phyloP scores from a whole-genome alignment of 495 filamentous ascomycete genomes.

The Articulospora tetracladia region DNA sequence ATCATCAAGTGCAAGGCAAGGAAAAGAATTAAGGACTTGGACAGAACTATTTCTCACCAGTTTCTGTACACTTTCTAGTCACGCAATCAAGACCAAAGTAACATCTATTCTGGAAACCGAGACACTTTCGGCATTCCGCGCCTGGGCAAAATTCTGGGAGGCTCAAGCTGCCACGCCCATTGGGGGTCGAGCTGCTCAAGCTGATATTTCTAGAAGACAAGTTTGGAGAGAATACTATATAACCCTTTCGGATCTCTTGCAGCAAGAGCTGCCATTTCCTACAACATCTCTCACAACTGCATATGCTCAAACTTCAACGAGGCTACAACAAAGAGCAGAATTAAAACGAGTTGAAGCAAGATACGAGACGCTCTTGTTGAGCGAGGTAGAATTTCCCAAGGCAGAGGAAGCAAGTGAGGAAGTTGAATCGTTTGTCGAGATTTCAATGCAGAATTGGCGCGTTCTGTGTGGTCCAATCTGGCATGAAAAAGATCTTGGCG shows the following conservation, averaged over 20 bases:
- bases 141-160: constrained; percentile 59
- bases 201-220: constrained; percentile 45
- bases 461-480: constrained; percentile 70
- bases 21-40: constrained; percentile 66
- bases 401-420: constrained; percentile 70
- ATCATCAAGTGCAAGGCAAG: constrained; percentile 39
- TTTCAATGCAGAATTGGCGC: constrained; percentile 81
- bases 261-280: constrained; percentile 45
- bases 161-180: constrained; percentile 37
- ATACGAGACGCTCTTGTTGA: constrained; percentile 69
- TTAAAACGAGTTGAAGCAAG: constrained; percentile 68
- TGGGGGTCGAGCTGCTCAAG: constrained; percentile 15
- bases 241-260: constrained; percentile 62
- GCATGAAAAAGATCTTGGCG: constrained; percentile 72
- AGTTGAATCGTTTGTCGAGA: constrained; percentile 76
- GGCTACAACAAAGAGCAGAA: constrained; percentile 65
- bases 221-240: constrained; percentile 83
- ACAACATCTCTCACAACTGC: constrained; percentile 36
- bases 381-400: constrained; percentile 75
- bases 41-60: constrained; percentile 70
- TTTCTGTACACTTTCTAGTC: constrained; percentile 61
- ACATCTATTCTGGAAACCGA: constrained; percentile 42
- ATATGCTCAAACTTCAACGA: constrained; percentile 44
- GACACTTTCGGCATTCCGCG: constrained; percentile 53
- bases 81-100: constrained; percentile 43